Evolutionary conservation across 2,329 filamentous ascomycete genomes (phyloP), one percentile per base, ranked within the genome.

Genomic region (Rutstroemia sp.): DNA sequence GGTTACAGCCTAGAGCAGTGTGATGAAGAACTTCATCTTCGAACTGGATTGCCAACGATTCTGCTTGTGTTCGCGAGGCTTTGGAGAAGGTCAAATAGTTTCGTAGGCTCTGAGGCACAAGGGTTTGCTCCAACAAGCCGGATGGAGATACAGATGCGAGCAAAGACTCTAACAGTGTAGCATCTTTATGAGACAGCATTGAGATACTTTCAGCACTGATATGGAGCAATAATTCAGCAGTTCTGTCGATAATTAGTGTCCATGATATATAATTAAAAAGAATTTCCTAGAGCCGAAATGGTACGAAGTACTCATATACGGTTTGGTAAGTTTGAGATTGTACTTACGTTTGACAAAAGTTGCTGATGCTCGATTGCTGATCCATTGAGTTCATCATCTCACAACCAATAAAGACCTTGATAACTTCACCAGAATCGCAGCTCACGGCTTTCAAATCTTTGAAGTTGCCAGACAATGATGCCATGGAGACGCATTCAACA

Each of bases 1-100:
- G 72, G 42, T 79, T 72, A 30, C 78, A 72, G 0, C 77, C 76
- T 23, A 81, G 65, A 49, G 75, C 77, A 4, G 78, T 65, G 54
- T 75, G 72, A 17, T 71, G 69, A 14, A 81, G 65, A 1, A 78
- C 64, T n/a, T 78, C 59, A 17, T 51, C 51, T 27, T 63, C 57
- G n/a, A 54, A 54, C 8, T 25, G n/a, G 3, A 7, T 23, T 27
- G n/a, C 52, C 38, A 54, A n/a, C 2, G 3, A 21, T 39, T 54
- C 44, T 30, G 52, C 52, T 19, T 54, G 17, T 16, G 34, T 16
- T 38, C 34, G 46, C 4, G 52, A 54, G 8, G 52, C 44, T 12
- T 49, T 49, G 16, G 52, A 54, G 23, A 54, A 23, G 23, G 27
- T 49, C 17, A 54, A 41, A 23, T 49, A 42, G 17, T 54, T 54